A percentile compares a stretch with the other conserved stretches of the same genome.
Evolutionary conservation across 768 basidiomycete species (phyloP).

Genomic region (Porphyrellus cyaneotinctus): DNA sequence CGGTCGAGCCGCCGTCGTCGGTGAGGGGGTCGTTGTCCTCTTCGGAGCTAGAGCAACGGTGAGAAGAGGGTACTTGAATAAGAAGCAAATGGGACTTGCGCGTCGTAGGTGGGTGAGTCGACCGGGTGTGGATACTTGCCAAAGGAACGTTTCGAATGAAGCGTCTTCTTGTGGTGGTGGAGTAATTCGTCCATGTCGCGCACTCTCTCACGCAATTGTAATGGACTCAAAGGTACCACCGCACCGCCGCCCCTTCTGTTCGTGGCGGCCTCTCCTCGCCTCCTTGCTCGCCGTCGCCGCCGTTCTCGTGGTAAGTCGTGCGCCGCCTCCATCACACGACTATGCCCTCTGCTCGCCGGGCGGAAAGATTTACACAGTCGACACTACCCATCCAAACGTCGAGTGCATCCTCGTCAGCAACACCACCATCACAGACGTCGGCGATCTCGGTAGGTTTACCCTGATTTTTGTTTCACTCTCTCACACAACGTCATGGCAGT

Average conservation of each 20-base stretch:
- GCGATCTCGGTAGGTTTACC: slow-evolving; percentile 42
- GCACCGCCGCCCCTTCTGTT: not conserved
- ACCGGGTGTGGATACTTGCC: slow-evolving; percentile 58
- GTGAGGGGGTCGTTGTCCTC: slow-evolving; percentile 87
- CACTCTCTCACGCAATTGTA: not conserved
- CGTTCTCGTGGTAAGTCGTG: not conserved
- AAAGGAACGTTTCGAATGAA: slow-evolving; percentile 58
- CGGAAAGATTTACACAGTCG: slow-evolving; percentile 66
- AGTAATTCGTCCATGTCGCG: slow-evolving; percentile 25
- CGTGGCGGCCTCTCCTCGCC: not conserved
- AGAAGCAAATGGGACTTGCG: slow-evolving; percentile 38
- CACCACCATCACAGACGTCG: slow-evolving; percentile 44
- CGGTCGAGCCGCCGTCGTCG: slow-evolving; percentile 60
- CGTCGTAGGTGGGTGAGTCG: slow-evolving; percentile 77
- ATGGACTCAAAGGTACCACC: too few relatives aligned
- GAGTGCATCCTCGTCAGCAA: slow-evolving; percentile 59
- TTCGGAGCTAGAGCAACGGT: slow-evolving; percentile 50
- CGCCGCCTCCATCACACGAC: slow-evolving; percentile 4
- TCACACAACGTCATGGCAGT: slow-evolving; percentile 8
- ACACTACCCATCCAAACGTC: slow-evolving; percentile 45
- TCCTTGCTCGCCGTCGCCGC: slow-evolving; percentile 9
- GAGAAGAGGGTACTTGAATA: slow-evolving; percentile 15
- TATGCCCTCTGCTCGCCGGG: slow-evolving; percentile 59
- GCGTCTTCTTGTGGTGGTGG: slow-evolving; percentile 33
- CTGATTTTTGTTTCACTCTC: not conserved